Evolutionary conservation across 1,284 basidiomycete species (phyloP).

Genomic region (Violaceomyces palustris): DNA sequence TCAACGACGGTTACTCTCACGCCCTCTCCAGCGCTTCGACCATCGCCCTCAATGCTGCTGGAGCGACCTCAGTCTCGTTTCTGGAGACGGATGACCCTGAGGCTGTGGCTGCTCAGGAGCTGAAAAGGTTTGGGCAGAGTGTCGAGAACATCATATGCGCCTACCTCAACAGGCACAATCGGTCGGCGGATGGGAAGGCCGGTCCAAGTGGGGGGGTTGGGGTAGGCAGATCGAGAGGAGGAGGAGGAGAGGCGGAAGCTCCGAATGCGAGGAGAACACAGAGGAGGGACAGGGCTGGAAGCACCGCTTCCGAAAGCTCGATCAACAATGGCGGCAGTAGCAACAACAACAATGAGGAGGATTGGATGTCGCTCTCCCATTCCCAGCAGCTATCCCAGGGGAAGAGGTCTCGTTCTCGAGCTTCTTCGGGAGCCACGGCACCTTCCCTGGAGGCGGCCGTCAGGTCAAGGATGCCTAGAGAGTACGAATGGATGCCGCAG

Average conservation of each 20-base stretch:
- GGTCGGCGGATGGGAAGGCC: too few species aligned
- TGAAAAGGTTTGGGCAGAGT: conserved; percentile 39
- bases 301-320: too few species aligned
- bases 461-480: conserved; percentile 31
- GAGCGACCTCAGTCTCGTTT: too few species aligned
- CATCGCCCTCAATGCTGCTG: too few species aligned
- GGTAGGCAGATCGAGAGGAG: background rate
- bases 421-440: conserved; percentile 1
- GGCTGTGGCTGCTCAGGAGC: conserved; percentile 32
- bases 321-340: background rate
- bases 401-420: too few species aligned
- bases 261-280: conserved; percentile 7
- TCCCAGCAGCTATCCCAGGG: too few species aligned
- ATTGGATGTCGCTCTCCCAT: background rate
- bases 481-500: conserved; percentile 38
- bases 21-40: conserved; percentile 30
- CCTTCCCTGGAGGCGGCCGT: conserved; percentile 6
- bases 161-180: conserved; percentile 45
- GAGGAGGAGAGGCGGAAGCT: background rate
- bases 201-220: too few species aligned
- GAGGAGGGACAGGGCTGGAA: too few species aligned
- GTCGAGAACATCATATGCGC: conserved; percentile 49
- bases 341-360: background rate
- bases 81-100: conserved; percentile 38
- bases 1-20: conserved; percentile 29